These are phyloP conservation scores for Aureobasidium sp. DNA, from an alignment of 2,329 filamentous ascomycete genomes.

Conservation along the genomic window DNA sequence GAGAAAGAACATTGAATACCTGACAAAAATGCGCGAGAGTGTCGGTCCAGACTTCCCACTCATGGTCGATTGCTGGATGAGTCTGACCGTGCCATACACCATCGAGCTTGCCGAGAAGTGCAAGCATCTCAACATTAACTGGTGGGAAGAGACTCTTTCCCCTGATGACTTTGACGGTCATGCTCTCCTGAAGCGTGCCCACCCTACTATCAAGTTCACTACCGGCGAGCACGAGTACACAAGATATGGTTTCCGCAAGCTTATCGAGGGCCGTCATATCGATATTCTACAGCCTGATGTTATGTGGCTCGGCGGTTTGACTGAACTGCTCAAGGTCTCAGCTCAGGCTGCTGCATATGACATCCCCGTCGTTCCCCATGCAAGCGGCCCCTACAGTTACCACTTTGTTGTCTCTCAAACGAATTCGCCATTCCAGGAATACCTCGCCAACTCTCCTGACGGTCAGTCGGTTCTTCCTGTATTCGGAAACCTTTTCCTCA, in stretches of 20 bases:
- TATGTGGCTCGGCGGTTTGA: conserved; percentile 94
- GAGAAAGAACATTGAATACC: conserved; percentile 81
- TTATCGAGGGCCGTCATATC: conserved; percentile 82
- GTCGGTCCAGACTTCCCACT: conserved; percentile 87
- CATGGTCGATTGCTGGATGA: conserved; percentile 98
- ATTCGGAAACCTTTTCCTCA: conserved; percentile 81
- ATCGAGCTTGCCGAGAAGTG: conserved; percentile 83
- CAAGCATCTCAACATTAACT: conserved; percentile 80
- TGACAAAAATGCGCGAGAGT: conserved; percentile 72
- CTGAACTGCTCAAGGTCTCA: conserved; percentile 80
- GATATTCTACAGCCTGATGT: conserved; percentile 95
- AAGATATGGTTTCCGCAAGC: conserved; percentile 86
- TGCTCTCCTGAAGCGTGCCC: conserved; percentile 78
- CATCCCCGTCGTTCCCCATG: conserved; percentile 90
- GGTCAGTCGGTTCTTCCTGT: conserved; percentile 84
- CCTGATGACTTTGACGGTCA: conserved; percentile 92
- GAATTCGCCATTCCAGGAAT: conserved; percentile 93
- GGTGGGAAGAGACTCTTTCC: conserved; percentile 92
- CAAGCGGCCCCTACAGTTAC: conserved; percentile 88
- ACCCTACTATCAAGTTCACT: conserved; percentile 86
- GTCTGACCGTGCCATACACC: conserved; percentile 82
- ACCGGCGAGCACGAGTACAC: conserved; percentile 96
- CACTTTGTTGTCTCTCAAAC: conserved; percentile 92
- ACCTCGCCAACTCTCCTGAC: conserved; percentile 85
- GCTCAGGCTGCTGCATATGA: conserved; percentile 89